Percentiles rank a stretch among this genome's conserved stretches.
phyloP scores from a whole-genome alignment of 2,329 filamentous ascomycete species.

The Aspergillus quadricinctus region DNA sequence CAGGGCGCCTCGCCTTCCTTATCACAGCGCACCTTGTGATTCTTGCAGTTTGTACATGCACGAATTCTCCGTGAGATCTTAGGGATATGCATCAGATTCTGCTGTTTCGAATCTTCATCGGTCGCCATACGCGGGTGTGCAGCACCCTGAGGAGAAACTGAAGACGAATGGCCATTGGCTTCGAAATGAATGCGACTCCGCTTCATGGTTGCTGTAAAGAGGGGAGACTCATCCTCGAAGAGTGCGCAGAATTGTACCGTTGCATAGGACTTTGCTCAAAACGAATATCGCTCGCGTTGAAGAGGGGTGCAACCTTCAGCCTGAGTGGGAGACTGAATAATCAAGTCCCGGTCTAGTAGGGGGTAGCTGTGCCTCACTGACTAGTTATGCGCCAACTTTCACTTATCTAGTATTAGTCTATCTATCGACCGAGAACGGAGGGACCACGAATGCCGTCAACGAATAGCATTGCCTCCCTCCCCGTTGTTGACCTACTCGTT shows the following conservation, averaged over 20 bases:
- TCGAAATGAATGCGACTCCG: slow-evolving; percentile 37
- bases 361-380: neutral
- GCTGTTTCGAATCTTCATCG: slow-evolving; percentile 24
- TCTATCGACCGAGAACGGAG: neutral
- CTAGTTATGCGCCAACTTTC: neutral
- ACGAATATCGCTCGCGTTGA: neutral
- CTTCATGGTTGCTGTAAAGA: slow-evolving; percentile 29
- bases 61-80: slow-evolving; percentile 44
- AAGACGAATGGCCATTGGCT: slow-evolving; percentile 33
- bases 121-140: slow-evolving; percentile 14
- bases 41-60: slow-evolving; percentile 51
- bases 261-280: neutral
- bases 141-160: slow-evolving; percentile 27
- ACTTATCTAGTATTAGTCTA: neutral
- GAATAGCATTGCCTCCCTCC: neutral
- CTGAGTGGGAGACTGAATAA: neutral
- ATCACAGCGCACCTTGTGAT: slow-evolving; percentile 53
- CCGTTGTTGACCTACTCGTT: neutral
- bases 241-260: slow-evolving; percentile 15
- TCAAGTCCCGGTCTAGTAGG: neutral
- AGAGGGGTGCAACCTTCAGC: neutral
- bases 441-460: neutral
- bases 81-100: slow-evolving; percentile 27
- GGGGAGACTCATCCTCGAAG: slow-evolving; percentile 18
- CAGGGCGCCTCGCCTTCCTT: slow-evolving; percentile 49